phyloP scores from a whole-genome alignment of 257 asterid genomes.

The Solanum ossicruentum region DNA sequence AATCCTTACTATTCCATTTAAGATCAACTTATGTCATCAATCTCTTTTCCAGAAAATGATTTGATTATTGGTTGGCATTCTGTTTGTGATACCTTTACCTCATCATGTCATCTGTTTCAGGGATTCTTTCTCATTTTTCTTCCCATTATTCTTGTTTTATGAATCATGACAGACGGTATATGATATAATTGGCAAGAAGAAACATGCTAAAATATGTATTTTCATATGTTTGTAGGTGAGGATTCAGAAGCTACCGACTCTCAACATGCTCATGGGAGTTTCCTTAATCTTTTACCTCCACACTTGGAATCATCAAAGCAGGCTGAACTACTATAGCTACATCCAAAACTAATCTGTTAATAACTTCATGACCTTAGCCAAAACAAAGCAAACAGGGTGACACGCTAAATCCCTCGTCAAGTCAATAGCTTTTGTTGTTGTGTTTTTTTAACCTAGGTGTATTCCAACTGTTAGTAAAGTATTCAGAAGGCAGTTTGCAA shows the following conservation, averaged over 20 bases:
- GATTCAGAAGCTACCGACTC: constrained; percentile 49
- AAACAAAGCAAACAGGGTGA: constrained; percentile 4
- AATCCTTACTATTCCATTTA: not conserved
- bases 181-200: not conserved
- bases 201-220: not conserved
- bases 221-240: constrained; percentile 31
- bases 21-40: not conserved
- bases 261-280: constrained; percentile 68
- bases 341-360: constrained; percentile 18
- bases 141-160: not conserved
- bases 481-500: constrained; percentile 17
- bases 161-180: not conserved
- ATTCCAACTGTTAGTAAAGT: constrained; percentile 39
- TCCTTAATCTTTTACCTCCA: constrained; percentile 56
- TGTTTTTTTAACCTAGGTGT: constrained; percentile 17
- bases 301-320: constrained; percentile 32
- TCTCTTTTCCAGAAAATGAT: not conserved
- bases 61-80: not conserved
- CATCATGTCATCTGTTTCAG: not conserved
- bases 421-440: constrained; percentile 16
- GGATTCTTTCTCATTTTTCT: not conserved
- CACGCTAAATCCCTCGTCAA: not conserved
- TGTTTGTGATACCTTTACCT: not conserved
- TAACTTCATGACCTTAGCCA: constrained; percentile 25
- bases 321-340: constrained; percentile 26